A percentile compares a stretch with the other conserved stretches of the same genome.
Conservation (phyloP, 2,329 filamentous ascomycete species). For the Alternaria brassicicola region DNA sequence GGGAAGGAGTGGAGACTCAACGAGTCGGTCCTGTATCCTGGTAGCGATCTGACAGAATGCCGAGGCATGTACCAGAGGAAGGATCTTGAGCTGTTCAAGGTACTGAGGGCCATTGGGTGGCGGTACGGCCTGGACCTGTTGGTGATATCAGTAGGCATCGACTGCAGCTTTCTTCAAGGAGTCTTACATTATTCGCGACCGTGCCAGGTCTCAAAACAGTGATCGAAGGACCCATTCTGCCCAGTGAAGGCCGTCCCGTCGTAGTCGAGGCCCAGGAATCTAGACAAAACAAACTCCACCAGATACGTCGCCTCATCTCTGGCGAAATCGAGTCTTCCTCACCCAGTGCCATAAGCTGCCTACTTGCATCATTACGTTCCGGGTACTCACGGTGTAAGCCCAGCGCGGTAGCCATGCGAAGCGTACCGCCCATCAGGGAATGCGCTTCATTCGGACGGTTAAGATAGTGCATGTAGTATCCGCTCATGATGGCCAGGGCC, state of each 20-base stretch:
- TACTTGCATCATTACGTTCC: constrained; percentile 36
- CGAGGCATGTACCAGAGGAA: constrained; percentile 76
- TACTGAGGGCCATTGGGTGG: constrained; percentile 46
- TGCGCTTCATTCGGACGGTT: constrained; percentile 80
- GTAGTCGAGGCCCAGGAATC: constrained; percentile 54
- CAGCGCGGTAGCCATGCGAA: constrained; percentile 75
- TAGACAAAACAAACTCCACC: constrained; percentile 55
- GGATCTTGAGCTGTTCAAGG: constrained; percentile 66
- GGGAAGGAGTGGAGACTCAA: constrained; percentile 70
- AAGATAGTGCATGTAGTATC: constrained; percentile 79
- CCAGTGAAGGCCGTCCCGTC: constrained; percentile 50
- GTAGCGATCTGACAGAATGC: constrained; percentile 81
- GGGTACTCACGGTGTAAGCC: constrained; percentile 71
- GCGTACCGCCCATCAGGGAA: constrained; percentile 71
- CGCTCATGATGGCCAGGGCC: constrained; percentile 72
- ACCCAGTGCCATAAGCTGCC: constrained; percentile 25
- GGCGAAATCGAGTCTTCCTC: constrained; percentile 46
- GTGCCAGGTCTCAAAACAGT: constrained; percentile 48
- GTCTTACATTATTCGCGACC: constrained; percentile 38
- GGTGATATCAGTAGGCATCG: constrained; percentile 5
- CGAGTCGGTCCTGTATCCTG: constrained; percentile 75
- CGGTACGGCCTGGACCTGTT: constrained; percentile 27
- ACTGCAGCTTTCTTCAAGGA: background rate
- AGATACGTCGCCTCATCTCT: constrained; percentile 51
- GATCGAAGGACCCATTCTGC: constrained; percentile 48